Evolutionary conservation across 2,329 filamentous ascomycete species (phyloP).

Genomic region (Cladosporium austrohemisphaericum): DNA sequence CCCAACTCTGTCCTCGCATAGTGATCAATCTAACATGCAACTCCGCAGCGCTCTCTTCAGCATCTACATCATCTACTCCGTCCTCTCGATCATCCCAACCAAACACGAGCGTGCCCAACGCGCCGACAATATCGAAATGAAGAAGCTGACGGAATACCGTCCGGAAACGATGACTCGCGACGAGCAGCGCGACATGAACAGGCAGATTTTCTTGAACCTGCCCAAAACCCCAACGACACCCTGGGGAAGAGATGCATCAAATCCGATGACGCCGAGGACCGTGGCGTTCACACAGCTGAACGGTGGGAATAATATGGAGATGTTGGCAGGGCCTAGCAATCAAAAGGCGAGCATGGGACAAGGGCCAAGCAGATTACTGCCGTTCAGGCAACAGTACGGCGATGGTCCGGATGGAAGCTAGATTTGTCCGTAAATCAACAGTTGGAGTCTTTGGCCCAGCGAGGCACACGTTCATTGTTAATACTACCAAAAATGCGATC

Average conservation of each 20-base stretch:
- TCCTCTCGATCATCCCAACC: conserved; percentile 53
- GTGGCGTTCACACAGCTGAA: conserved; percentile 62
- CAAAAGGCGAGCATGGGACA: background rate
- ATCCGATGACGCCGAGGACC: conserved; percentile 60
- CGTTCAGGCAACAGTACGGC: conserved; percentile 13
- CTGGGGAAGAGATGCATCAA: conserved; percentile 28
- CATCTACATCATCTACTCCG: conserved; percentile 55
- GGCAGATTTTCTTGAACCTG: conserved; percentile 33
- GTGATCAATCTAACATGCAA: conserved; percentile 14
- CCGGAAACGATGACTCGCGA: conserved; percentile 46
- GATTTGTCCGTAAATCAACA: too few species aligned
- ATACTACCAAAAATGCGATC: too few species aligned
- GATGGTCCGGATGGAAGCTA: conserved; percentile 10
- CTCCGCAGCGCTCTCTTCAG: conserved; percentile 55
- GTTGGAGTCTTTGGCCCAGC: too few species aligned
- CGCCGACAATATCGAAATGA: conserved; percentile 44
- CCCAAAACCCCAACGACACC: conserved; percentile 47
- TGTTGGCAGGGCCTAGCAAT: too few species aligned
- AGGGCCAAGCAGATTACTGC: conserved; percentile 13
- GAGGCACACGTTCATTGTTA: too few species aligned
- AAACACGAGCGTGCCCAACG: conserved; percentile 28
- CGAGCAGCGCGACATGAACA: conserved; percentile 57
- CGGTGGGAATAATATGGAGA: conserved; percentile 22
- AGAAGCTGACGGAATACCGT: conserved; percentile 45
- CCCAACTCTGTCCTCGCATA: background rate